phyloP scores from a whole-genome alignment of 2,329 filamentous ascomycete species.

The Trichoderma guizhouense region DNA sequence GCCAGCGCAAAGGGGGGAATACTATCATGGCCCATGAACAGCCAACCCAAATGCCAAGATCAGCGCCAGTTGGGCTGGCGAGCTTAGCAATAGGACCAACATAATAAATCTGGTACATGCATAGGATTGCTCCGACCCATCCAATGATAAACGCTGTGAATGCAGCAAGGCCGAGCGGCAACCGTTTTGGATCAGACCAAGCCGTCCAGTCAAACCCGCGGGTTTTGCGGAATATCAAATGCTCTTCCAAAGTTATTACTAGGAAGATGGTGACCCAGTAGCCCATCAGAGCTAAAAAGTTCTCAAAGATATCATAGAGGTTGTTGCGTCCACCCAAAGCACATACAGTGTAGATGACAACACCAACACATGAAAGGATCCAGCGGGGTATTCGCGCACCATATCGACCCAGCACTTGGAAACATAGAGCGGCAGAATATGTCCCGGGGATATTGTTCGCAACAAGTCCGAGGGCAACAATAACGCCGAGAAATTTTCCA shows the following conservation, averaged over 20 bases:
- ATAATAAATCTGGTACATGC: conserved; percentile 59
- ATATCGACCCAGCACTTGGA: not conserved
- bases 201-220: conserved; percentile 41
- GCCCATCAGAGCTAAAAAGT: conserved; percentile 52
- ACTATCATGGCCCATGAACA: conserved; percentile 58
- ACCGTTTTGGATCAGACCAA: conserved; percentile 45
- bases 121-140: conserved; percentile 51
- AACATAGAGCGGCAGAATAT: not conserved
- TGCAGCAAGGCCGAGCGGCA: conserved; percentile 45
- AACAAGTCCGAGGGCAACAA: not conserved
- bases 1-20: conserved; percentile 28
- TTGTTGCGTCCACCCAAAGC: conserved; percentile 50
- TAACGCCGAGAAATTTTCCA: not conserved
- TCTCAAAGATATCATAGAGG: conserved; percentile 53
- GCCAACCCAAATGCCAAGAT: conserved; percentile 56
- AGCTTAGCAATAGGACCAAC: conserved; percentile 54
- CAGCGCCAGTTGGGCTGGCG: conserved; percentile 43
- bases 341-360: conserved; percentile 53
- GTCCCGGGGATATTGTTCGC: not conserved
- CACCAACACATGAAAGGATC: conserved; percentile 46
- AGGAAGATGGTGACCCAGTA: conserved; percentile 55
- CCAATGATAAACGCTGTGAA: conserved; percentile 43
- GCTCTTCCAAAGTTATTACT: conserved; percentile 45
- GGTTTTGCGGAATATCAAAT: conserved; percentile 42
- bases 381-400: not conserved